Conservation (phyloP, 1,139 yeast genomes). For the Sugiyamaella xylanicola region DNA sequence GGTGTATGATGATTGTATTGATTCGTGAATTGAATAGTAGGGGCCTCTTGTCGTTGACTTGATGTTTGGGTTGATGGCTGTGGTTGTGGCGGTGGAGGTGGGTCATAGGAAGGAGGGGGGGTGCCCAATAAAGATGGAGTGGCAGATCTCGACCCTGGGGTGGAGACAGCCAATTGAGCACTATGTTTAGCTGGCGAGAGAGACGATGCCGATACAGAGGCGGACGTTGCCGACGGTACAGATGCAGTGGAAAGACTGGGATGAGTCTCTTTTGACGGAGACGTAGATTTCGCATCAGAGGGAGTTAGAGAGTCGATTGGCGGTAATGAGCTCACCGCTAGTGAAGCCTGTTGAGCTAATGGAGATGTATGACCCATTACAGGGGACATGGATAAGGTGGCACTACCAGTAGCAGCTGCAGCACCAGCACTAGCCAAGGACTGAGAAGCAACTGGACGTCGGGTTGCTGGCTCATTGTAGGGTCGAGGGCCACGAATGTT, state of each 20-base stretch:
- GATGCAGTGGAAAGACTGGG: too few relatives aligned
- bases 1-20: slow-evolving; percentile 15
- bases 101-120: slow-evolving; percentile 16
- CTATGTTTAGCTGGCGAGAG: not conserved
- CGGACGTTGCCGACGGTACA: too few relatives aligned
- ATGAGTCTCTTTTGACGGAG: too few relatives aligned
- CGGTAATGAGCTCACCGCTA: too few relatives aligned
- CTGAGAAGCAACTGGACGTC: too few relatives aligned
- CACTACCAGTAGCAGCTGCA: slow-evolving; percentile 1
- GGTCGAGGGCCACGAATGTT: slow-evolving; percentile 31
- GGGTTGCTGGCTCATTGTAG: slow-evolving; percentile 7
- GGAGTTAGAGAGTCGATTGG: too few relatives aligned
- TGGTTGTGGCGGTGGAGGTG: slow-evolving; percentile 21
- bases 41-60: slow-evolving; percentile 15
- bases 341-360: too few relatives aligned
- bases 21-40: slow-evolving; percentile 10
- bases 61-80: slow-evolving; percentile 20
- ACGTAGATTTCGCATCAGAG: too few relatives aligned
- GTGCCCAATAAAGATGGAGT: slow-evolving; percentile 12
- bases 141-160: not conserved
- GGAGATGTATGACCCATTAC: not conserved
- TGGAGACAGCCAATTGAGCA: not conserved
- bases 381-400: slow-evolving; percentile 4
- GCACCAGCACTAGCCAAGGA: too few relatives aligned
- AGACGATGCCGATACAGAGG: not conserved